Conservation (phyloP, 228 moss, liverwort and hornwort genomes). For the Sphagnum magellanicum region DNA sequence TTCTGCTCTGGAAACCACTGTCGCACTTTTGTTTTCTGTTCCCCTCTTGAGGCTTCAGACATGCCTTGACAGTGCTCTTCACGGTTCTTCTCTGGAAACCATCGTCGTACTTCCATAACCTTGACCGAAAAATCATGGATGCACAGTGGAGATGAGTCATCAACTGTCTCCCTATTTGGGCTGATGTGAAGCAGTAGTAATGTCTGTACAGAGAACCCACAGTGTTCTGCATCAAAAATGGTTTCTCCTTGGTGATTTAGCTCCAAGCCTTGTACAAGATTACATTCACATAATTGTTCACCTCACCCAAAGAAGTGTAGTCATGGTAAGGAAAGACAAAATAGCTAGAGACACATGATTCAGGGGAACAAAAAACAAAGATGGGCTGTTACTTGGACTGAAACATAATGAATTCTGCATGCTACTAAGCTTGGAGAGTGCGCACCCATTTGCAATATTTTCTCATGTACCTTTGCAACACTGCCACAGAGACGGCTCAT, state of each 20-base stretch:
- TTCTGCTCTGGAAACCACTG: slow-evolving; percentile 13
- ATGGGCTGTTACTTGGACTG: neutral
- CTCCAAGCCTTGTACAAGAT: neutral
- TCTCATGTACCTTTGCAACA: slow-evolving; percentile 64
- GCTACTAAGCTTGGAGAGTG: neutral
- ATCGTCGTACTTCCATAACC: slow-evolving; percentile 65
- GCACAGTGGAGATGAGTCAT: slow-evolving; percentile 39
- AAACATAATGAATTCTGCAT: neutral
- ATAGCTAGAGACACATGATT: neutral
- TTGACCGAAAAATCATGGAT: slow-evolving; percentile 42
- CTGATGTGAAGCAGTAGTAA: slow-evolving; percentile 51
- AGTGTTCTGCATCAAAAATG: neutral
- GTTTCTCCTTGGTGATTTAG: neutral
- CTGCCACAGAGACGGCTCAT: slow-evolving; percentile 84
- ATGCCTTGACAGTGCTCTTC: slow-evolving; percentile 11
- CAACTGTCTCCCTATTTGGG: slow-evolving; percentile 23
- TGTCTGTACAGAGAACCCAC: slow-evolving; percentile 31
- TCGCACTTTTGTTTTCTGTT: too few species aligned
- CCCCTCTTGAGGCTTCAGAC: too few species aligned
- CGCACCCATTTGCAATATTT: neutral
- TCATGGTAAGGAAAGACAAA: too few species aligned
- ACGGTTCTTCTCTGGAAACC: slow-evolving; percentile 92
- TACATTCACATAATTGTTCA: too few species aligned
- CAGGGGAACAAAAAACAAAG: neutral
- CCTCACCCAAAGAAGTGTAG: neutral